These are phyloP conservation scores for Mycena indigotica DNA, from an alignment of 768 basidiomycete species.

Conservation along the genomic window DNA sequence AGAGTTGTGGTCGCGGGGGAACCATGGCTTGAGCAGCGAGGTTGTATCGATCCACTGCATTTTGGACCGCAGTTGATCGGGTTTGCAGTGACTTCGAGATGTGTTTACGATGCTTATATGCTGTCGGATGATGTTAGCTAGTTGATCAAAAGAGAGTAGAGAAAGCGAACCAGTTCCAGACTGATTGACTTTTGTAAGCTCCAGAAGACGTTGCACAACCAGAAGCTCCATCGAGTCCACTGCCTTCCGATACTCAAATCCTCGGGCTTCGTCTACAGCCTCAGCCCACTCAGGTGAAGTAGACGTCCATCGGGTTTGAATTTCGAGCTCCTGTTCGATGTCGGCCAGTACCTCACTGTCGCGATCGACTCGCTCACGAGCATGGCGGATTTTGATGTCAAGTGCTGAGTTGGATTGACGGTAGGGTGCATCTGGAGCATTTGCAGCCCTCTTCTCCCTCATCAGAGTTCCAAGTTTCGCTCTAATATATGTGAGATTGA, in stretches of 20 bases:
- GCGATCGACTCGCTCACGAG: constrained; percentile 11
- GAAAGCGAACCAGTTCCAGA: constrained; percentile 21
- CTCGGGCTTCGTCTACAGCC: not conserved
- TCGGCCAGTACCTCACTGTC: constrained; percentile 10
- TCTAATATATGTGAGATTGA: no score
- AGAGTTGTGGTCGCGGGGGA: constrained; percentile 12
- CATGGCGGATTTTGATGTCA: no score
- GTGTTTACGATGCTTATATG: constrained; percentile 24
- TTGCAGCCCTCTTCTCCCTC: not conserved
- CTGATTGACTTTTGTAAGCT: constrained; percentile 25
- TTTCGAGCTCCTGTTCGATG: constrained; percentile 16
- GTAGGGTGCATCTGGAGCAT: not conserved
- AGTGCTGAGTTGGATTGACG: not conserved
- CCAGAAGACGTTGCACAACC: constrained; percentile 20
- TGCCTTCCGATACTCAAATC: constrained; percentile 10
- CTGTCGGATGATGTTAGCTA: no score
- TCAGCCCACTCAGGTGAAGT: constrained; percentile 16
- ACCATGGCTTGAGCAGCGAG: constrained; percentile 6
- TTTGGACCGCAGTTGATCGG: constrained; percentile 25
- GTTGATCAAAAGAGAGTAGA: no score
- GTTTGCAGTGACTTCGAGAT: no score
- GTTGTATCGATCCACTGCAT: constrained; percentile 24
- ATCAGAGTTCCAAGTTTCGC: not conserved
- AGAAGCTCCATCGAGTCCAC: constrained; percentile 19
- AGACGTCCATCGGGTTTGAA: constrained; percentile 15